A percentile compares a stretch with the other conserved stretches of the same genome.
These are phyloP conservation scores for Cyathus striatus DNA, from an alignment of 768 basidiomycete species.

Conservation along the genomic window DNA sequence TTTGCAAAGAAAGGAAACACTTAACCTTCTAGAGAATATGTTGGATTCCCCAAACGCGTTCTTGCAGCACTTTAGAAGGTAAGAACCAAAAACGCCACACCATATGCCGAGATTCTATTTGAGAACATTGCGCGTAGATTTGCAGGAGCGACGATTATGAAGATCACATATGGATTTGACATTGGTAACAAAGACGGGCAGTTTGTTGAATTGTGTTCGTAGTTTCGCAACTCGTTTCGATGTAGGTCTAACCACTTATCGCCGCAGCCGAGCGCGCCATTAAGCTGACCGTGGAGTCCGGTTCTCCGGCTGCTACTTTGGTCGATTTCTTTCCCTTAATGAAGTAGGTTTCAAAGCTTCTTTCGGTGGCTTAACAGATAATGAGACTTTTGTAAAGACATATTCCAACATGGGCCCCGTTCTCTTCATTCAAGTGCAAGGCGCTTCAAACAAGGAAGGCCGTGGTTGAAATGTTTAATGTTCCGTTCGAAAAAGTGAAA, in stretches of 20 bases:
- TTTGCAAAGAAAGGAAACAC: constrained; percentile 36
- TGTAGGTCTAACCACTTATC: too few species aligned
- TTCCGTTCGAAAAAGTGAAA: constrained; percentile 47
- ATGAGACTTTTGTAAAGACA: constrained; percentile 20
- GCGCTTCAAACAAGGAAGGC: constrained; percentile 35
- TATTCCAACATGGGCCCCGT: constrained; percentile 47
- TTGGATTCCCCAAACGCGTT: constrained; percentile 31
- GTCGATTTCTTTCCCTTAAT: constrained; percentile 46
- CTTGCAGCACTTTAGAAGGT: constrained; percentile 40
- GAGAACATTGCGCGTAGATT: constrained; percentile 25
- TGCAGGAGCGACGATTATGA: constrained; percentile 41
- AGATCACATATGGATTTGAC: constrained; percentile 43
- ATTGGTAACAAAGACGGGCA: constrained; percentile 38
- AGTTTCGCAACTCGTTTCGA: too few species aligned
- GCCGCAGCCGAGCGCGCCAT: constrained; percentile 42
- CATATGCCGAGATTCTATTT: neutral
- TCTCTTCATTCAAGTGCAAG: constrained; percentile 39
- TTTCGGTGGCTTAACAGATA: too few species aligned
- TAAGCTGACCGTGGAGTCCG: constrained; percentile 39
- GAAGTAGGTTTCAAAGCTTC: constrained; percentile 20
- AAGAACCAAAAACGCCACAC: neutral
- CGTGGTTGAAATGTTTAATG: constrained; percentile 42
- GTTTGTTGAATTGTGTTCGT: constrained; percentile 37
- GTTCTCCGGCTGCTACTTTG: constrained; percentile 39
- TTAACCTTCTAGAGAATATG: constrained; percentile 35